phyloP scores from a whole-genome alignment of 2,329 filamentous ascomycete species.

The Aspergillus brasiliensis region DNA sequence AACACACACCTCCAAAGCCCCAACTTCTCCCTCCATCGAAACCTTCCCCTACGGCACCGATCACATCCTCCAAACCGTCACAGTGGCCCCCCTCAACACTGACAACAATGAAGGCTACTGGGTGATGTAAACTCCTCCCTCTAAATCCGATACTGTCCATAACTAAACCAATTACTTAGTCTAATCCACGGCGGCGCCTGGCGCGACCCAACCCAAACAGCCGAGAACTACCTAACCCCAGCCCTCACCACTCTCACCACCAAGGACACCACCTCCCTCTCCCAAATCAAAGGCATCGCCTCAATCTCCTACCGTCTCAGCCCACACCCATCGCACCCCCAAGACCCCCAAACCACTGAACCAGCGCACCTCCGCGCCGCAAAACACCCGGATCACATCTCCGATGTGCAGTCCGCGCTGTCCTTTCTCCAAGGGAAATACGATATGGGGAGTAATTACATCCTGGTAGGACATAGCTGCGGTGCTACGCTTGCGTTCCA shows the following conservation, averaged over 20 bases:
- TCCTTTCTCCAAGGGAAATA: constrained; percentile 45
- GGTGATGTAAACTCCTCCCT: constrained; percentile 39
- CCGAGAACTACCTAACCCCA: constrained; percentile 36
- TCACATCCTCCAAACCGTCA: constrained; percentile 38
- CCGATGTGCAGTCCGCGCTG: constrained; percentile 45
- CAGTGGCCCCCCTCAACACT: constrained; percentile 28
- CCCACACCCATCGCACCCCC: constrained; percentile 43
- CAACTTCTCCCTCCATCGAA: constrained; percentile 12
- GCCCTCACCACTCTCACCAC: constrained; percentile 37
- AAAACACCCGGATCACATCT: constrained; percentile 49
- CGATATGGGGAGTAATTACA: constrained; percentile 40
- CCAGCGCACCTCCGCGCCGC: constrained; percentile 37
- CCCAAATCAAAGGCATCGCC: constrained; percentile 43
- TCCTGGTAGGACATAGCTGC: constrained; percentile 51
- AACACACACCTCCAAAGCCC: not conserved
- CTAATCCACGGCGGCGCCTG: constrained; percentile 54
- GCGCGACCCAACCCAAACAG: constrained; percentile 47
- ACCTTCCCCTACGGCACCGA: constrained; percentile 31
- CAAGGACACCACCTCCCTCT: constrained; percentile 10
- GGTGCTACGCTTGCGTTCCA: constrained; percentile 51
- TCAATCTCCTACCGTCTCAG: constrained; percentile 52
- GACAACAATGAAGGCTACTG: constrained; percentile 34
- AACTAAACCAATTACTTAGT: not conserved
- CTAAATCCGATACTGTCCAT: too few species aligned
- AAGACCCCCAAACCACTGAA: constrained; percentile 33